Percentiles rank a stretch among this genome's conserved stretches.
Evolutionary conservation across 2,329 filamentous ascomycete genomes (phyloP).

Genomic region (Penicillium sp.): DNA sequence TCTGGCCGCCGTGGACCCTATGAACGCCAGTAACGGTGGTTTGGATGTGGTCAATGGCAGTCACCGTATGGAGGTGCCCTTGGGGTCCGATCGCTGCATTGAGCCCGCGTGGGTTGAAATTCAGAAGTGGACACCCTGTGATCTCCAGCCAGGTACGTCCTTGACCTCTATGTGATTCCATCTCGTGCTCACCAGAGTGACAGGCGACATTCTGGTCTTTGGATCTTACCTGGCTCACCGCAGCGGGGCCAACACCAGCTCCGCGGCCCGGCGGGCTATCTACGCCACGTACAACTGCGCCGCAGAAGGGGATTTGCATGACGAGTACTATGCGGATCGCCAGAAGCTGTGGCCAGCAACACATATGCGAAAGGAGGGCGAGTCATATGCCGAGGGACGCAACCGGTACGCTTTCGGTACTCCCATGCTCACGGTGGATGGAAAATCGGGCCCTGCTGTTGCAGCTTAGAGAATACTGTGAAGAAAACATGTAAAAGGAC

Average conservation of each 20-base stretch:
- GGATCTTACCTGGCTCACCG: slow-evolving; percentile 46
- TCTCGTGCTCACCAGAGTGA: not conserved
- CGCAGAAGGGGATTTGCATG: slow-evolving; percentile 46
- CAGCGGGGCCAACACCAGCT: slow-evolving; percentile 39
- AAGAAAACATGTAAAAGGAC: not conserved
- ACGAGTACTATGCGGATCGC: slow-evolving; percentile 46
- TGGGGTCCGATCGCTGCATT: slow-evolving; percentile 41
- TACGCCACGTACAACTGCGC: slow-evolving; percentile 49
- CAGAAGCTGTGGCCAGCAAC: slow-evolving; percentile 45
- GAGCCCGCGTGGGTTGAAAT: slow-evolving; percentile 36
- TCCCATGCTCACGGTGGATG: slow-evolving; percentile 43
- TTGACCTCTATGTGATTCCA: rapidly evolving
- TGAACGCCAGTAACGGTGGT: slow-evolving; percentile 41
- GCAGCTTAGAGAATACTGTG: not conserved
- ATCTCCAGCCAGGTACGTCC: slow-evolving; percentile 37
- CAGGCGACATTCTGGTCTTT: slow-evolving; percentile 43
- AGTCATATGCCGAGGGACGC: slow-evolving; percentile 38
- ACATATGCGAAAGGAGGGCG: slow-evolving; percentile 40
- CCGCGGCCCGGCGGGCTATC: slow-evolving; percentile 40
- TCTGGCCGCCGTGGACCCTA: slow-evolving; percentile 43
- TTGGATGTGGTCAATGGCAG: slow-evolving; percentile 46
- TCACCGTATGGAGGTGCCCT: slow-evolving; percentile 39
- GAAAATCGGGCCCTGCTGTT: slow-evolving; percentile 10
- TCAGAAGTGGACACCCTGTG: slow-evolving; percentile 39
- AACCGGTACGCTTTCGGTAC: slow-evolving; percentile 42